These are phyloP conservation scores for Fusarium foetens DNA, from an alignment of 2,329 filamentous ascomycete genomes.

Conservation along the genomic window DNA sequence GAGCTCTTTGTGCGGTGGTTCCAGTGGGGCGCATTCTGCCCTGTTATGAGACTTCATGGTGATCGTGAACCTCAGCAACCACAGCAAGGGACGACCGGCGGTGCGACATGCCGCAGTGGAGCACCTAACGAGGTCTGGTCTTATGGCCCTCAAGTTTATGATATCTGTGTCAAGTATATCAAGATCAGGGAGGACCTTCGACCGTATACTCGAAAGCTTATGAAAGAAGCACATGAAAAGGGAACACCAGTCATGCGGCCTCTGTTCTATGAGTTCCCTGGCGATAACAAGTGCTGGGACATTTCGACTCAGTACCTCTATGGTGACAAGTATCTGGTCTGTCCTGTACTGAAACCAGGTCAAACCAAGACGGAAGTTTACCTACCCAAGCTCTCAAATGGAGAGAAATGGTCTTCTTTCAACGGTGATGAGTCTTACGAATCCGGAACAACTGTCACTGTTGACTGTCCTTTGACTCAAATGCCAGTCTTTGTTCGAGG, in stretches of 20 bases:
- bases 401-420: conserved; percentile 14
- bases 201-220: conserved; percentile 66
- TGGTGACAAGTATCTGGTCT: conserved; percentile 67
- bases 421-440: background rate
- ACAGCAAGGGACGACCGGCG: conserved; percentile 49
- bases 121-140: conserved; percentile 73
- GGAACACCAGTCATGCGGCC: conserved; percentile 71
- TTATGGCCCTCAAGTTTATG: conserved; percentile 69
- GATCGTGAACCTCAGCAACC: conserved; percentile 67
- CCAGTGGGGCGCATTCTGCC: conserved; percentile 74
- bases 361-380: conserved; percentile 60
- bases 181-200: conserved; percentile 66
- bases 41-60: conserved; percentile 74
- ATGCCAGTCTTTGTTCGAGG: conserved; percentile 16
- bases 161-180: conserved; percentile 70
- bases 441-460: background rate
- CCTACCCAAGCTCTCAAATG: conserved; percentile 53
- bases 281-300: conserved; percentile 64
- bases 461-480: conserved; percentile 8
- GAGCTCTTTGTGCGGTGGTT: conserved; percentile 76
- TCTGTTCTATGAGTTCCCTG: conserved; percentile 71
- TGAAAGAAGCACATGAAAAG: conserved; percentile 68
- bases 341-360: conserved; percentile 64
- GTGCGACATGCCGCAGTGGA: conserved; percentile 58
- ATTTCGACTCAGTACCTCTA: conserved; percentile 73